Evolutionary conservation across 1,139 yeast species (phyloP), one percentile per base, ranked within the genome.

Genomic region (Blastobotrys proliferans): DNA sequence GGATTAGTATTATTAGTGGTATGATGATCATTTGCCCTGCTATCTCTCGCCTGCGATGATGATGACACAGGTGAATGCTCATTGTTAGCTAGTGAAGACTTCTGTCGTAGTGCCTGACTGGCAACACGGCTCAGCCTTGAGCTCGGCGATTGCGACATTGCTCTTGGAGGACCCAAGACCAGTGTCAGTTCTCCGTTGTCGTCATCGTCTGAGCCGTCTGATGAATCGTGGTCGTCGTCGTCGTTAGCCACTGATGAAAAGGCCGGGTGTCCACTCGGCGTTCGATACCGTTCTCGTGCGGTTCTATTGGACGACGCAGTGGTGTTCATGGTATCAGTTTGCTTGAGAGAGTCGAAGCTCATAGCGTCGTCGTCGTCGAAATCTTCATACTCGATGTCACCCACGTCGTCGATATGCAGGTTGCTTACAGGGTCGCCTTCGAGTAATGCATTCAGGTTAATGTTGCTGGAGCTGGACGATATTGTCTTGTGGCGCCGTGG

Each of bases 161-260:
- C 44, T 18, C 44, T 14, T 8, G 44, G 37, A 5, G 66, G 44
- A 63, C 75, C 67, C 50, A 77, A 73, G 10, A 76, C 78, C 27
- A 78, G 63, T 0, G 81, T 77, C 48, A 78, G 60, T 52, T 77
- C 75, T 1, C 76, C 80, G 38, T 66, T 75, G 28, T 56, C 64
- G 43, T 66, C 67, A 20, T 64, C 67, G 19, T 62, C 68, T 34
- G 40, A 45, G 14, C 25, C 20, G 24, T n/a, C 27, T 19, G 24
- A 19, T 19, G 35, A 32, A 10, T 21, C 28, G 6, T 6, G n/a
- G 14, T 16, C 14, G 6, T 11, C 6, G 14, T 11, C 10, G 30
- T 11, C 30, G 26, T 22, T 8, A 8, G 9, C 9, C 11, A 8
- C 26, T 8, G 26, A 22, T n/a, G n/a, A n/a, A n/a, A n/a, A n/a